A percentile compares a stretch with the other conserved stretches of the same genome.
Evolutionary conservation across 306 rosid species (phyloP).

Genomic region (Lagenaria siceraria): DNA sequence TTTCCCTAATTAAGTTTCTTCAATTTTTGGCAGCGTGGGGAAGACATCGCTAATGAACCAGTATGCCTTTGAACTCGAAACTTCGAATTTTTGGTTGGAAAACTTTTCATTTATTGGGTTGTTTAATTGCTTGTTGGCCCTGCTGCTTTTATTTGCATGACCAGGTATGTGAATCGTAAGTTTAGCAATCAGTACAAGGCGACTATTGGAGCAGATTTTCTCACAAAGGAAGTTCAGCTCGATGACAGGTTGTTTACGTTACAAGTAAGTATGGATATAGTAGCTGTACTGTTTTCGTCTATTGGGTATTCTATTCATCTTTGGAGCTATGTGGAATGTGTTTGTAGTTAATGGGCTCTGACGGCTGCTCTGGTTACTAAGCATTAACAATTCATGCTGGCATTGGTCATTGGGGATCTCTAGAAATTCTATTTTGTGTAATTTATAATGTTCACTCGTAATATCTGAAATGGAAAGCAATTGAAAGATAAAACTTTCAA

Average conservation of each 20-base stretch:
- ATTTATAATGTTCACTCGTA: background rate
- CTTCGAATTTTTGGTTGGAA: slow-evolving; percentile 11
- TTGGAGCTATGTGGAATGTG: background rate
- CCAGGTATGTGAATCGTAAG: slow-evolving; percentile 94
- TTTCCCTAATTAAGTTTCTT: background rate
- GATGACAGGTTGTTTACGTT: slow-evolving; percentile 95
- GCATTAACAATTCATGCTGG: background rate
- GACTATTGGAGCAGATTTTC: slow-evolving; percentile 97
- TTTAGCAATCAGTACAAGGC: slow-evolving; percentile 99
- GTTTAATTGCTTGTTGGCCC: background rate
- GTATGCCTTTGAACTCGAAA: slow-evolving; percentile 30
- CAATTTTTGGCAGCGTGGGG: slow-evolving; percentile 70
- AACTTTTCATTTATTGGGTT: background rate
- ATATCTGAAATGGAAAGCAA: background rate
- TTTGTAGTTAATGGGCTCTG: background rate
- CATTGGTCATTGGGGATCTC: background rate
- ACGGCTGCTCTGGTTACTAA: background rate
- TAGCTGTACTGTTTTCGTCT: background rate
- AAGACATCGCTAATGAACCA: slow-evolving; percentile 98
- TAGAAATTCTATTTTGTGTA: background rate
- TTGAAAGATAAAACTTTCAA: background rate
- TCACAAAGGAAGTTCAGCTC: slow-evolving; percentile 97
- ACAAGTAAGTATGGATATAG: slow-evolving; percentile 47
- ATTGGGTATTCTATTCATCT: background rate
- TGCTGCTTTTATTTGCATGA: slow-evolving; percentile 1